Conservation (phyloP, 2,329 filamentous ascomycete genomes). For the Trichoderma guizhouense region DNA sequence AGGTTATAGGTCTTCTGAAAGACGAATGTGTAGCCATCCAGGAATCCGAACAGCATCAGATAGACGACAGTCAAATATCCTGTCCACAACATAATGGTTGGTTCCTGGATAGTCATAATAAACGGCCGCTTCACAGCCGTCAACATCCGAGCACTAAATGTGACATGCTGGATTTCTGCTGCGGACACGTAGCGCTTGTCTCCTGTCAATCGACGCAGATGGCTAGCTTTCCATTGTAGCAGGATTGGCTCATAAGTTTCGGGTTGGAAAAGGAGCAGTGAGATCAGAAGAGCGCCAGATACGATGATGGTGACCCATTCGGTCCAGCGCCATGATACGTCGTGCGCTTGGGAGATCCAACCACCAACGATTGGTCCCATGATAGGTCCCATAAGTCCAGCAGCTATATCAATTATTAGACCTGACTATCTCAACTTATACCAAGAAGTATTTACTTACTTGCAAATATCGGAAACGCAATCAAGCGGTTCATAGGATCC, state of each 20-base stretch:
- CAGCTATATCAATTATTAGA: not conserved
- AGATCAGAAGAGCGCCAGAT: not conserved
- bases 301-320: slow-evolving; percentile 10
- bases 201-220: not conserved
- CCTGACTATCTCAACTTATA: too few species aligned
- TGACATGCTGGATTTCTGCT: not conserved
- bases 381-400: not conserved
- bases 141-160: not conserved
- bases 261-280: slow-evolving; percentile 3
- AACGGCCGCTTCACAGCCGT: not conserved
- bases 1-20: slow-evolving; percentile 2
- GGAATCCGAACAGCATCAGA: slow-evolving; percentile 2
- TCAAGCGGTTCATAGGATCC: not conserved
- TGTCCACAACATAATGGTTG: slow-evolving; percentile 9
- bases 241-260: not conserved
- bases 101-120: slow-evolving; percentile 3
- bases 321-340: slow-evolving; percentile 7
- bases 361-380: not conserved
- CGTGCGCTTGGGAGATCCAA: not conserved
- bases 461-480: slow-evolving; percentile 8
- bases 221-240: slow-evolving; percentile 4
- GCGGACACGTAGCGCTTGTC: slow-evolving; percentile 6
- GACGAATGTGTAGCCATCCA: slow-evolving; percentile 6
- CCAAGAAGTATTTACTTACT: not conserved
- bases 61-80: slow-evolving; percentile 4